Evolutionary conservation across 371 early-diverging fungal genomes (phyloP).

Genomic region (Chytridiales sp.): DNA sequence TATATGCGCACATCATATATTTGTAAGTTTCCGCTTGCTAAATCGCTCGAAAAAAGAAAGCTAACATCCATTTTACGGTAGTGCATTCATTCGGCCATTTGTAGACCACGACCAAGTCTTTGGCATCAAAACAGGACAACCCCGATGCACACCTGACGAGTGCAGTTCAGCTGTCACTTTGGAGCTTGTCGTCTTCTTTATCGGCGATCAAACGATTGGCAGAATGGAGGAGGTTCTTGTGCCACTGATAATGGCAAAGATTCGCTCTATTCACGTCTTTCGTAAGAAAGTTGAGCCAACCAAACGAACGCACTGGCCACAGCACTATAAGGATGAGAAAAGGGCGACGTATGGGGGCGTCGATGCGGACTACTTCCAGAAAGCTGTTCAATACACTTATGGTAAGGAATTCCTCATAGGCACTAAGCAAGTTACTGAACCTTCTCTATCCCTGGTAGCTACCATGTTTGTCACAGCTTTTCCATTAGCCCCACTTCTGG

Average conservation of each 20-base stretch:
- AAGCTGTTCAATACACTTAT: constrained; percentile 18
- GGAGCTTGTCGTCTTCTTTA: constrained; percentile 52
- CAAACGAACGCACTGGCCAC: constrained; percentile 32
- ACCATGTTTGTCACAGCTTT: constrained; percentile 52
- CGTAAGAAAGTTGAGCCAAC: constrained; percentile 1
- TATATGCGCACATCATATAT: constrained; percentile 21
- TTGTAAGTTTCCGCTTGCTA: constrained; percentile 2
- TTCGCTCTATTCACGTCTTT: not conserved
- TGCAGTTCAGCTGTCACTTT: constrained; percentile 49
- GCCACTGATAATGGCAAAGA: constrained; percentile 27
- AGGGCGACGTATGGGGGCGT: constrained; percentile 19
- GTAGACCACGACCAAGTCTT: not conserved
- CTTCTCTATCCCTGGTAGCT: constrained; percentile 48
- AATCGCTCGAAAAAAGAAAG: not conserved
- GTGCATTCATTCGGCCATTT: constrained; percentile 14
- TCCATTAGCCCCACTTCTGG: constrained; percentile 55
- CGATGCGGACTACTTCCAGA: constrained; percentile 20
- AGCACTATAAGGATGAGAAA: constrained; percentile 46
- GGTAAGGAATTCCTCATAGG: constrained; percentile 21
- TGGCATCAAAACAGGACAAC: not conserved
- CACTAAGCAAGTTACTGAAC: not conserved
- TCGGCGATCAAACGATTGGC: constrained; percentile 49
- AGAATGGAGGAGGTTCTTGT: constrained; percentile 43
- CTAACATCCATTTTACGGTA: not conserved
- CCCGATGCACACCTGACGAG: not conserved